Conservation (phyloP, 352 stramenopile species). For the Pythium utonaiense region DNA sequence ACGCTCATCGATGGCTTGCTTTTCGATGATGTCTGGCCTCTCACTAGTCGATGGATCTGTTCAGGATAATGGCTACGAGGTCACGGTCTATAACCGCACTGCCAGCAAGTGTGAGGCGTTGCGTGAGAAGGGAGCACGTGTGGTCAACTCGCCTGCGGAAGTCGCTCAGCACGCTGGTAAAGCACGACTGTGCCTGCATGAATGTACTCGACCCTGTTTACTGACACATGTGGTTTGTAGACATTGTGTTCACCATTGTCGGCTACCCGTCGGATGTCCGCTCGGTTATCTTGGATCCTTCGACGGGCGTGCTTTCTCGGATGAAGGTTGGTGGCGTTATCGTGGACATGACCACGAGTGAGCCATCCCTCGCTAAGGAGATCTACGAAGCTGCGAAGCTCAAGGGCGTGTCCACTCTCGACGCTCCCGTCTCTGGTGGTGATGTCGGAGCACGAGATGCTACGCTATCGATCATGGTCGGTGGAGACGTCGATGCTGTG, state of each 20-base stretch:
- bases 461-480: slow-evolving; percentile 90
- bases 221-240: slow-evolving; percentile 20
- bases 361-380: slow-evolving; percentile 85
- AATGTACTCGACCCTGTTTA: no score
- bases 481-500: slow-evolving; percentile 79
- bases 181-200: background rate
- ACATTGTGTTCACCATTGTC: slow-evolving; percentile 90
- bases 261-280: slow-evolving; percentile 84
- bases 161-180: slow-evolving; percentile 72
- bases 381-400: slow-evolving; percentile 74
- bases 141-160: slow-evolving; percentile 72
- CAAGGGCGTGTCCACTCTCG: slow-evolving; percentile 69
- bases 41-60: background rate
- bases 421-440: slow-evolving; percentile 84
- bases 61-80: slow-evolving; percentile 78
- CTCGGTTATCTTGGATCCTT: slow-evolving; percentile 63
- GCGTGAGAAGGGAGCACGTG: slow-evolving; percentile 68
- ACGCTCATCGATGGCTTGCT: slow-evolving; percentile 5
- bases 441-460: slow-evolving; percentile 86
- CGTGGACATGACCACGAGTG: slow-evolving; percentile 90
- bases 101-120: slow-evolving; percentile 75
- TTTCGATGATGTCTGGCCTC: no score
- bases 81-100: slow-evolving; percentile 86
- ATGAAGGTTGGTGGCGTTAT: slow-evolving; percentile 82
- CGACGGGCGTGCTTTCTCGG: slow-evolving; percentile 58